Evolutionary conservation across 2,329 filamentous ascomycete species (phyloP), one percentile per base, ranked within the genome.

Genomic region (Diplodia intermedia): DNA sequence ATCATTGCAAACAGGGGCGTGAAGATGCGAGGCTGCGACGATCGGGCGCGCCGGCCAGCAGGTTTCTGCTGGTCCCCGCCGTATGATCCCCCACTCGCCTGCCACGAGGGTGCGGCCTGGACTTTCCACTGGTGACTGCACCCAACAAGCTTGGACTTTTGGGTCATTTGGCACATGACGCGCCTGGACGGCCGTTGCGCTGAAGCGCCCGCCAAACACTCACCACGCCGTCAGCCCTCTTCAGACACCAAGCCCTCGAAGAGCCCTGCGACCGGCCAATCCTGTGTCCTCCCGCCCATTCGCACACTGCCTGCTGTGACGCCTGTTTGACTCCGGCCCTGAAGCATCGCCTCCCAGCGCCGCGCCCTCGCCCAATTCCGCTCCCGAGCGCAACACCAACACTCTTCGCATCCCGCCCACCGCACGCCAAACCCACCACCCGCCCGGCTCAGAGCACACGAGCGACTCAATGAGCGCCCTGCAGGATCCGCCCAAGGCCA

Each of bases 391-490:
- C 43, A 47, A 47, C 43, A n/a, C 40, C 40, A 47, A n/a, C 18
- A 11, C 43, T 47, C 43, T 47, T 47, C 60, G 60, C 60, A 31
- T 43, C 29, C 29, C 43, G 20, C 7, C 29, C 47, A 23, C 20
- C 36, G n/a, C 33, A 11, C 60, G 33, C 43, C 60, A 31, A 31
- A 49, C 18, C 60, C 43, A 18, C 43, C 12, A 52, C 60, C 20
- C 47, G 29, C 29, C 52, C 53, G 26, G 53, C 50, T 26, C 49
- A 40, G 53, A 23, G 29, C 65, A 33, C 26, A 40, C 38, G 53
- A 55, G 65, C 66, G 69, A 69, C 67, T 69, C 66, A 68, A 74
- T 75, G 73, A 73, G 71, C 69, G 67, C 75, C 69, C 67, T 69
- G 67, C 69, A 73, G 63, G 69, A 71, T 53, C 62, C 70, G 26